Conservation (phyloP, 106 monocot genomes). For the Dendrobium huoshanense region DNA sequence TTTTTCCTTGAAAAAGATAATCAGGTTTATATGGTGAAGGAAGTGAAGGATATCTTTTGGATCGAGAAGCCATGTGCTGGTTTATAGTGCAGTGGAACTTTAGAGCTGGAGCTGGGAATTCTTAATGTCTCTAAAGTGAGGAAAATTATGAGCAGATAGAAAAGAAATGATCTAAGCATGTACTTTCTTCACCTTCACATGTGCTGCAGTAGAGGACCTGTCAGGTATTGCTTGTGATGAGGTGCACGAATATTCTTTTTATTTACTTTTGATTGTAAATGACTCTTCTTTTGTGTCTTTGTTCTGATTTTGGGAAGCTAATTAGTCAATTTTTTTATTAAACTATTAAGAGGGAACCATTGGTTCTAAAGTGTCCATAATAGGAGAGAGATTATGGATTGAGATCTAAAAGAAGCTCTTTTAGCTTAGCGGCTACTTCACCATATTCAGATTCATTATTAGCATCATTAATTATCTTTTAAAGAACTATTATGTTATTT, state of each 20-base stretch:
- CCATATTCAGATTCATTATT: background rate
- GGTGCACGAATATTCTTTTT: constrained; percentile 27
- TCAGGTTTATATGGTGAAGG: no score
- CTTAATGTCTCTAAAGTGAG: background rate
- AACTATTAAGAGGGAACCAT: background rate
- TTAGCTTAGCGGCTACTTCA: background rate
- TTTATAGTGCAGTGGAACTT: constrained; percentile 20
- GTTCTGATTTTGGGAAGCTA: background rate
- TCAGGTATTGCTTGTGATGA: constrained; percentile 29
- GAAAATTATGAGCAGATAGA: background rate
- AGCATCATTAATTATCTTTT: no score
- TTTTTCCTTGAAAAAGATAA: no score
- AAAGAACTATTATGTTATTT: no score
- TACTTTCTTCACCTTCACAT: constrained; percentile 28
- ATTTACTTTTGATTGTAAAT: background rate
- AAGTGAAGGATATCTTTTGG: no score
- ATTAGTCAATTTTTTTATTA: background rate
- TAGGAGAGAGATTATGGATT: background rate
- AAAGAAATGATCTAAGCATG: constrained; percentile 11
- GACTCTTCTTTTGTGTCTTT: background rate
- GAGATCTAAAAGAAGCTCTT: background rate
- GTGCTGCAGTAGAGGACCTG: constrained; percentile 16
- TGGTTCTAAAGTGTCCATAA: background rate
- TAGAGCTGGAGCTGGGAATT: constrained; percentile 26
- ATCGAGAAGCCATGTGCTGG: constrained; percentile 23